Evolutionary conservation across 805 yeast species (phyloP), one percentile per base, ranked within the genome.

Genomic region (Geotrichum ghanense): DNA sequence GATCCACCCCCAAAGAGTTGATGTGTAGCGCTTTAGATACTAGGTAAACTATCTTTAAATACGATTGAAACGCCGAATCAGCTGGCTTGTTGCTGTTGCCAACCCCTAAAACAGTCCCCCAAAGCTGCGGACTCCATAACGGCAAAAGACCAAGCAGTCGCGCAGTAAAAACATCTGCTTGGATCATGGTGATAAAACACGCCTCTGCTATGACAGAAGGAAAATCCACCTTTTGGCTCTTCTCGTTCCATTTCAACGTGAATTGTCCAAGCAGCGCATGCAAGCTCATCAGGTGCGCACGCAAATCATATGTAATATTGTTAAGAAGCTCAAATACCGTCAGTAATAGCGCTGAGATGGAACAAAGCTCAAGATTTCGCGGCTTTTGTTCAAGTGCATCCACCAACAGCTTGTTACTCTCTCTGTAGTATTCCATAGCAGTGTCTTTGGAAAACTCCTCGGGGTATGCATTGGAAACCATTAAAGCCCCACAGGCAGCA

Each of bases 401-500:
- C 3, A 22, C n/a, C 5, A 44, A 19, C 3, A 37, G 31, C 10
- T 5, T n/a, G 21, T 34, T 22, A 19, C 39, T n/a, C n/a, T 22
- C 42, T 3, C 35, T 39, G 22, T 21, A 21, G 17, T 34, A 44
- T 7, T 34, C 23, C 19, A 22, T 14, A 14, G 46, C 39, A n/a
- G 26, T 25, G 21, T 37, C n/a, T 14, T 19, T 14, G 17, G 40
- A 20, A 14, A 17, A 12, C 5, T 24, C 6, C 9, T 37, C 24
- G 7, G 46, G 42, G 7, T 17, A 23, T 3, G 46, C 46, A 12
- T 25, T 37, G 3, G 26, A 21, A 22, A 24, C 26, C 26, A 44
- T 23, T 14, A 37, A 22, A 24, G 46, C 26, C 12, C 46, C 46
- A 22, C 46, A 44, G 12, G 46, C 46, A 9, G 46, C 46, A n/a